Evolutionary conservation across 83 land plant species (phyloP).

Genomic region (Thuja plicata): DNA sequence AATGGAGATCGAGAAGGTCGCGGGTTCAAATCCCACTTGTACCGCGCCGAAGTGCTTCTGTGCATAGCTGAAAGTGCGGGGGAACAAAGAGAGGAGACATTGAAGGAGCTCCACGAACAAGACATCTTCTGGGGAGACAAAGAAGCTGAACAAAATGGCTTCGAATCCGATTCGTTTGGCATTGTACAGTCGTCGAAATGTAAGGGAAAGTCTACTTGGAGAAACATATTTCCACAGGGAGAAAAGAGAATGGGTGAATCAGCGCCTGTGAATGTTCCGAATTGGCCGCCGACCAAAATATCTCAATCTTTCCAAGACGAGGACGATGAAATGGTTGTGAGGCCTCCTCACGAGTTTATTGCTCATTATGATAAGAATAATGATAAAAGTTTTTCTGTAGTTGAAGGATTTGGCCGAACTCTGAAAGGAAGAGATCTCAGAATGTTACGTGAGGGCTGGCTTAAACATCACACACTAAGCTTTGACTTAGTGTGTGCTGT

Average conservation of each 20-base stretch:
- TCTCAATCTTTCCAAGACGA: background rate
- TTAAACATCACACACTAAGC: no score
- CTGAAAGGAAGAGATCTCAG: conserved; percentile 25
- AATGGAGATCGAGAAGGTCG: background rate
- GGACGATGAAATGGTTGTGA: background rate
- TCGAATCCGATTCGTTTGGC: background rate
- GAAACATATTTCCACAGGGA: no score
- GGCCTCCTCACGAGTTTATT: background rate
- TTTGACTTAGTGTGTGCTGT: no score
- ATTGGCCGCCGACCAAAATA: background rate
- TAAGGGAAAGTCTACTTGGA: background rate
- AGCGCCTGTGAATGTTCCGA: background rate
- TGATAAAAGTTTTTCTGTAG: conserved; percentile 12
- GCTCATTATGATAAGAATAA: background rate
- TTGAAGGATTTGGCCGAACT: conserved; percentile 16
- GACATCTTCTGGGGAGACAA: background rate
- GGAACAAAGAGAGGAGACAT: background rate
- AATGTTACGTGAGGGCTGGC: conserved; percentile 2
- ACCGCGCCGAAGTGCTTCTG: background rate
- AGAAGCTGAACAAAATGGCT: background rate
- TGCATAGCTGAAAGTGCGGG: background rate
- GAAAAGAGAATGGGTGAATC: background rate
- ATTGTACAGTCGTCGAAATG: background rate
- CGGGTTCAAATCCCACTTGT: background rate
- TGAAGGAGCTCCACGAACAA: background rate